Conservation (phyloP, 148 eudicot species). For the Rhododendron williamsianum region DNA sequence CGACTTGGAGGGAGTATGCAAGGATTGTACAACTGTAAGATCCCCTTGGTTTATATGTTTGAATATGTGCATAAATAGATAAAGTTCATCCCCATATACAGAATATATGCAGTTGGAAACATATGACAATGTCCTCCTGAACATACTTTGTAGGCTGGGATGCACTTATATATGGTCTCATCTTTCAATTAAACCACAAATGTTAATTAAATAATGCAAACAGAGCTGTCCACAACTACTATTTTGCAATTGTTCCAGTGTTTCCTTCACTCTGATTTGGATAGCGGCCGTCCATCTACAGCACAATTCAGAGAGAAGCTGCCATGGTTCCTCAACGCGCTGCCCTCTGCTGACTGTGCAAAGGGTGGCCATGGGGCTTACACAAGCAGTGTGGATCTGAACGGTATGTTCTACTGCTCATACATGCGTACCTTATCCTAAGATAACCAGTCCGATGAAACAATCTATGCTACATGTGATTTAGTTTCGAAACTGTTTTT, state of each 20-base stretch:
- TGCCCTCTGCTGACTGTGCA: constrained; percentile 85
- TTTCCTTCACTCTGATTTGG: constrained; percentile 61
- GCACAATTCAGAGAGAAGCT: constrained; percentile 56
- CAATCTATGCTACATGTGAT: neutral
- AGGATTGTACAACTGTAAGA: constrained; percentile 69
- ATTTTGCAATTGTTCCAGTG: constrained; percentile 34
- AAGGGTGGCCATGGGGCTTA: constrained; percentile 80
- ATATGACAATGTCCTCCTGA: neutral
- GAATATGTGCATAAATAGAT: neutral
- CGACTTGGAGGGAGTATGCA: constrained; percentile 54
- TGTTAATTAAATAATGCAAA: neutral
- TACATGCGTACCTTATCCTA: neutral
- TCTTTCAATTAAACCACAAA: neutral
- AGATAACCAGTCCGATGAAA: neutral
- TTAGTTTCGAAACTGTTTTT: neutral
- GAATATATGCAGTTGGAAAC: neutral
- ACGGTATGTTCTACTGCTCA: constrained; percentile 23
- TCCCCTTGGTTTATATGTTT: constrained; percentile 11
- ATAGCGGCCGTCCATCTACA: constrained; percentile 61
- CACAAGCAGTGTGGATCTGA: constrained; percentile 60
- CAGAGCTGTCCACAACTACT: constrained; percentile 8
- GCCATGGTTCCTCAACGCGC: constrained; percentile 65
- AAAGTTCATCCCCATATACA: neutral
- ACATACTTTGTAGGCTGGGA: constrained; percentile 1
- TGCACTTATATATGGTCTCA: neutral